These are phyloP conservation scores for Microbotryum saponariae DNA, from an alignment of 1,284 basidiomycete species.

Conservation along the genomic window DNA sequence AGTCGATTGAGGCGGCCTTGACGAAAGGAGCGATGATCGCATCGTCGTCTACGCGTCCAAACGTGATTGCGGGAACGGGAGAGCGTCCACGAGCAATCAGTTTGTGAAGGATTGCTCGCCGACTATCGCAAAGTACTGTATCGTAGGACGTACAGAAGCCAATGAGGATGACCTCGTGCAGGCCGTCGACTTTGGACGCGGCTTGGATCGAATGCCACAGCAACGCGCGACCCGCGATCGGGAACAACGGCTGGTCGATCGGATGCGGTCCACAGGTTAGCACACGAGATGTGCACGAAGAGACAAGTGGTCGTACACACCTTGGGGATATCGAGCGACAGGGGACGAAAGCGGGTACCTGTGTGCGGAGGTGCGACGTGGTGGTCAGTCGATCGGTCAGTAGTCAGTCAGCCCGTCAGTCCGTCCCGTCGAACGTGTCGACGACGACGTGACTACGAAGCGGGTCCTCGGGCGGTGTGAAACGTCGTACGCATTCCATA, in stretches of 20 bases:
- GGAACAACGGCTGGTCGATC: conserved; percentile 42
- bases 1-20: conserved; percentile 46
- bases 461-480: neutral
- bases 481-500: neutral
- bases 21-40: conserved; percentile 46
- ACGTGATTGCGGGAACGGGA: neutral
- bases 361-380: neutral
- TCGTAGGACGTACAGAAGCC: conserved; percentile 42
- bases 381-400: too few species aligned
- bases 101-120: neutral
- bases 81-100: neutral
- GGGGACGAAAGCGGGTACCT: conserved; percentile 47
- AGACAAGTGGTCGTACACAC: too few species aligned
- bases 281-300: neutral
- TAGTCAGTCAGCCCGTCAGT: neutral
- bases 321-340: conserved; percentile 45
- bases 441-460: neutral
- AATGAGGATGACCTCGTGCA: conserved; percentile 47
- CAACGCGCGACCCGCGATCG: conserved; percentile 47
- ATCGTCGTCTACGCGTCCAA: conserved; percentile 42
- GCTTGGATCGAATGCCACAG: conserved; percentile 49
- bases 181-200: conserved; percentile 39
- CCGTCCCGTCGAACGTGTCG: too few species aligned
- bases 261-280: neutral
- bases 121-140: neutral